phyloP scores from a whole-genome alignment of 352 stramenopile genomes.

The Thraustochytrium sp. region DNA sequence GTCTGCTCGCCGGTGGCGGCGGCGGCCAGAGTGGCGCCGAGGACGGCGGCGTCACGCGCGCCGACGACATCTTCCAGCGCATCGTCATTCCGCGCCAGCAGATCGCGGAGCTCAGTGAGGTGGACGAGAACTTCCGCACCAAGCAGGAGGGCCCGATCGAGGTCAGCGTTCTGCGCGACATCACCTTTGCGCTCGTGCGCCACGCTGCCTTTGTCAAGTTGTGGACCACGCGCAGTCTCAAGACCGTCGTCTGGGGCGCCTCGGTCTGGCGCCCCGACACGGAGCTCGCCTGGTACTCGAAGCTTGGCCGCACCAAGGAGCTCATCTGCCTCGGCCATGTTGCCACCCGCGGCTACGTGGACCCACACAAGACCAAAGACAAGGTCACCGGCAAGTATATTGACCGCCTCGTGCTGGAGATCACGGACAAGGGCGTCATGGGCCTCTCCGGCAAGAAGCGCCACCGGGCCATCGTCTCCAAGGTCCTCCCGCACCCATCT shows the following conservation, averaged over 20 bases:
- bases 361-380: constrained; percentile 27
- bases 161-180: constrained; percentile 52
- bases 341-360: constrained; percentile 61
- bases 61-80: constrained; percentile 33
- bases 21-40: background rate
- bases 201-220: constrained; percentile 66
- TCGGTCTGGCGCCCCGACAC: constrained; percentile 67
- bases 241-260: constrained; percentile 64
- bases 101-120: constrained; percentile 57
- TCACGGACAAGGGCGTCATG: constrained; percentile 39
- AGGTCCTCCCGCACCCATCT: constrained; percentile 70
- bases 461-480: constrained; percentile 69
- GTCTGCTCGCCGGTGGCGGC: background rate
- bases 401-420: constrained; percentile 4
- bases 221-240: constrained; percentile 72
- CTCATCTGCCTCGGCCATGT: constrained; percentile 74
- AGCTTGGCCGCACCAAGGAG: constrained; percentile 56
- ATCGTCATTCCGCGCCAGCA: constrained; percentile 57
- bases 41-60: background rate
- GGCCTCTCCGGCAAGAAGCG: constrained; percentile 71
- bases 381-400: constrained; percentile 31
- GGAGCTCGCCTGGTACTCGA: constrained; percentile 44
- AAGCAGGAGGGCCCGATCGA: constrained; percentile 28
- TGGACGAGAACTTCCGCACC: constrained; percentile 48
- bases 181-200: constrained; percentile 61